A percentile compares a stretch with the other conserved stretches of the same genome.
phyloP scores from a whole-genome alignment of 2,329 filamentous ascomycete genomes.

The Periconia macrospinosa region DNA sequence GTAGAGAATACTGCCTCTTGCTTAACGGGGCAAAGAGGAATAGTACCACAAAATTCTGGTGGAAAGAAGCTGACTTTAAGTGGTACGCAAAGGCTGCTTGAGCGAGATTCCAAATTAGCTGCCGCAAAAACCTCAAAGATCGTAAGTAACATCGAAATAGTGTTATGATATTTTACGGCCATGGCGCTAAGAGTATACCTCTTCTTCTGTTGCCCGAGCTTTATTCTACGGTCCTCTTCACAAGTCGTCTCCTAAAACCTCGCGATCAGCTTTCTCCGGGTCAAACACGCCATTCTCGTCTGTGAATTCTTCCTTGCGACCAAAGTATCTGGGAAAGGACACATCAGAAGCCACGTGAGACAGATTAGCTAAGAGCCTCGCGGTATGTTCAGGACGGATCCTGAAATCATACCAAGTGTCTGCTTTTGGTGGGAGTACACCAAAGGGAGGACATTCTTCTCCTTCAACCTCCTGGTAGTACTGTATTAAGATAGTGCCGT shows the following conservation, averaged over 20 bases:
- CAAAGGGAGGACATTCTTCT: neutral
- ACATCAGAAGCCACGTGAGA: neutral
- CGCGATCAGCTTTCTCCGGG: neutral
- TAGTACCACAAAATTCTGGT: too few species aligned
- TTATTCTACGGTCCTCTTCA: too few species aligned
- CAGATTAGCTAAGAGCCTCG: neutral
- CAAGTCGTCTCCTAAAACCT: neutral
- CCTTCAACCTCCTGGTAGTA: neutral
- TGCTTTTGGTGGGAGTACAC: neutral
- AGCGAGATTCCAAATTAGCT: too few species aligned
- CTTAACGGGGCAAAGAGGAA: too few species aligned
- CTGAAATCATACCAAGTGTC: neutral
- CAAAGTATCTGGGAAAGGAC: neutral
- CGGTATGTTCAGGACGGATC: neutral
- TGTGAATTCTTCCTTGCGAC: neutral
- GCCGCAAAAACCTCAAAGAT: too few species aligned
- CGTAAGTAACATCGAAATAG: too few species aligned
- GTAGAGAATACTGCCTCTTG: too few species aligned
- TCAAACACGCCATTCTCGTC: neutral
- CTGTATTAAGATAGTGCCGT: constrained; percentile 3
- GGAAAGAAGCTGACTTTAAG: too few species aligned
- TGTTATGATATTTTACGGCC: too few species aligned
- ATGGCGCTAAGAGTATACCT: too few species aligned
- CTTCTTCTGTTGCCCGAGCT: too few species aligned
- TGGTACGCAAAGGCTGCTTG: too few species aligned